Conservation (phyloP, 2,329 filamentous ascomycete species). For the Daldinia eschscholtzii region DNA sequence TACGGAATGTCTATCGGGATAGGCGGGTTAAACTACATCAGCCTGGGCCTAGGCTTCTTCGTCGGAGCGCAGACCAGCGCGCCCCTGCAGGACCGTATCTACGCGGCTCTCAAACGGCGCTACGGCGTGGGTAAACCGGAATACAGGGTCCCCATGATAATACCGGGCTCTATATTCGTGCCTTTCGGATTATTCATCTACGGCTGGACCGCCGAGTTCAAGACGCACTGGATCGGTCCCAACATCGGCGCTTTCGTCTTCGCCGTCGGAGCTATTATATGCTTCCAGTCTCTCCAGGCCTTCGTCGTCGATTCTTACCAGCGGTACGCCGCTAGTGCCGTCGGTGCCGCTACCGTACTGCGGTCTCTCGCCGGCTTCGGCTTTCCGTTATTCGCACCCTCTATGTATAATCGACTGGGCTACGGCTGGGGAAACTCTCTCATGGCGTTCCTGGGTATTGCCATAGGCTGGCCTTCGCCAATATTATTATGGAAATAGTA, state of each 20-base stretch:
- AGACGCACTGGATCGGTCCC: conserved; percentile 61
- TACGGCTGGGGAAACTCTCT: conserved; percentile 63
- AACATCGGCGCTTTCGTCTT: conserved; percentile 59
- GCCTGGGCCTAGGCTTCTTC: conserved; percentile 54
- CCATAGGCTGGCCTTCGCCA: conserved; percentile 63
- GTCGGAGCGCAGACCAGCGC: conserved; percentile 58
- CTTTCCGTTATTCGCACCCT: conserved; percentile 64
- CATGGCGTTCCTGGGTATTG: conserved; percentile 64
- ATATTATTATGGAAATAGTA: conserved; percentile 57
- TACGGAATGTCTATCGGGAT: conserved; percentile 54
- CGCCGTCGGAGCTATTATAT: conserved; percentile 56
- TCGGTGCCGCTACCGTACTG: conserved; percentile 60
- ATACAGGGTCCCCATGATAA: conserved; percentile 59
- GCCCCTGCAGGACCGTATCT: conserved; percentile 61
- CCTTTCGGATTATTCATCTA: conserved; percentile 61
- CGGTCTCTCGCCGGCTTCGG: conserved; percentile 64
- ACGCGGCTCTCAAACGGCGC: conserved; percentile 58
- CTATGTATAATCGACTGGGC: conserved; percentile 58
- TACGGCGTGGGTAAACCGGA: conserved; percentile 57
- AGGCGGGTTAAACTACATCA: conserved; percentile 56
- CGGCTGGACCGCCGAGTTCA: conserved; percentile 60
- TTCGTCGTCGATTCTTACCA: conserved; percentile 63
- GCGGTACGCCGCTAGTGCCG: conserved; percentile 61
- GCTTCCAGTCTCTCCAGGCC: conserved; percentile 61
- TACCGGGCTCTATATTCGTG: conserved; percentile 57